Evolutionary conservation across 768 basidiomycete species (phyloP).

Genomic region (Multifurca ochricompacta): DNA sequence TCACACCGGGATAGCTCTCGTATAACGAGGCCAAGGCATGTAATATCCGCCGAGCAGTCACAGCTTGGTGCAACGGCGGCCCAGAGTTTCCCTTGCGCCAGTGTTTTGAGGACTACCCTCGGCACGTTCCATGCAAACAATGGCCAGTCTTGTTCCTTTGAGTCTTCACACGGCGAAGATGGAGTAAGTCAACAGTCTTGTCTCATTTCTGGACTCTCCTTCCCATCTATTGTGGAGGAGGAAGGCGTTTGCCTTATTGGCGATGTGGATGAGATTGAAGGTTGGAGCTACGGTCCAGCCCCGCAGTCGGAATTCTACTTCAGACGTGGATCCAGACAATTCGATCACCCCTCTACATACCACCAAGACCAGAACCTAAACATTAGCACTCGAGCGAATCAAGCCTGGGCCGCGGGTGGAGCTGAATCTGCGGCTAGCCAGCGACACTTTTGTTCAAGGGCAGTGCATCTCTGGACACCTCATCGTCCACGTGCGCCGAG

Average conservation of each 20-base stretch:
- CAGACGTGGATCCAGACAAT: not conserved
- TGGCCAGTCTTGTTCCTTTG: not conserved
- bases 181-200: slow-evolving; percentile 36
- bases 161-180: not conserved
- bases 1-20: not conserved
- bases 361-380: slow-evolving; percentile 26
- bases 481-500: slow-evolving; percentile 55
- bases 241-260: slow-evolving; percentile 61
- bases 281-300: slow-evolving; percentile 41
- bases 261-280: slow-evolving; percentile 48
- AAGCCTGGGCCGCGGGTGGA: slow-evolving; percentile 69
- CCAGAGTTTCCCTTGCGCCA: not conserved
- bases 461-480: slow-evolving; percentile 62
- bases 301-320: slow-evolving; percentile 15
- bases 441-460: slow-evolving; percentile 73
- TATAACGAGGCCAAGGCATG: not conserved
- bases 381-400: slow-evolving; percentile 67
- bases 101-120: not conserved
- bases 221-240: slow-evolving; percentile 41
- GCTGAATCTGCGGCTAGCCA: slow-evolving; percentile 72
- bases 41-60: not conserved
- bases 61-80: not conserved
- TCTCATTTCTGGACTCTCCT: slow-evolving; percentile 43
- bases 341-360: not conserved
- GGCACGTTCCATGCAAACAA: slow-evolving; percentile 2